phyloP scores from a whole-genome alignment of 1,139 yeast genomes.

The Geotrichum restrictum region DNA sequence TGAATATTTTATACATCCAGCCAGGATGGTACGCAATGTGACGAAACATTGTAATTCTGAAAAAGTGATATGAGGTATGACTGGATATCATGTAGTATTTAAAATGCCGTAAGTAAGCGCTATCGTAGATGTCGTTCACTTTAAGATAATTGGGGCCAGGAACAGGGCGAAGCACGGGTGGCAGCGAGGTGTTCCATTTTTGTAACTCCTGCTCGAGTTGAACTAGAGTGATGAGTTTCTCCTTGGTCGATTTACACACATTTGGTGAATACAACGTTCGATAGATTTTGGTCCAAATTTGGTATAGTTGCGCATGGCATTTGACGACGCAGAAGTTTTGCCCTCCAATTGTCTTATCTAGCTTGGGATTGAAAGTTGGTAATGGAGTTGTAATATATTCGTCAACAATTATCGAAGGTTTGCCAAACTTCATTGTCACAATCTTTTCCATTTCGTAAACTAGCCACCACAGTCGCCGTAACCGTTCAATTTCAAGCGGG shows the following conservation, averaged over 20 bases:
- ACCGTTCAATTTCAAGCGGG: constrained; percentile 40
- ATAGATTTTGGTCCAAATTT: constrained; percentile 32
- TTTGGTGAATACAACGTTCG: constrained; percentile 34
- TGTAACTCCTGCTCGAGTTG: constrained; percentile 35
- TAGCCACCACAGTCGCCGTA: constrained; percentile 53
- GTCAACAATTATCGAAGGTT: constrained; percentile 54
- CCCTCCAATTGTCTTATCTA: constrained; percentile 11
- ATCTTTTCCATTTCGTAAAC: constrained; percentile 55
- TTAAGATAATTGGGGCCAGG: not conserved
- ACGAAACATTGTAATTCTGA: constrained; percentile 31
- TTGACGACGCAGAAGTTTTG: constrained; percentile 11
- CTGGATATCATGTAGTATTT: not conserved
- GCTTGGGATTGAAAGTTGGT: constrained; percentile 23
- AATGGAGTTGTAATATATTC: constrained; percentile 39
- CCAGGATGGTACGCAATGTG: constrained; percentile 36
- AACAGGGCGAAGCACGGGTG: constrained; percentile 22
- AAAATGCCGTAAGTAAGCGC: not conserved
- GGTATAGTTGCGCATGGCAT: constrained; percentile 24
- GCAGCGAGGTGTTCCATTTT: constrained; percentile 34
- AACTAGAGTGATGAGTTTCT: constrained; percentile 32
- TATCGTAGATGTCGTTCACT: not conserved
- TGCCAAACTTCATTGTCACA: constrained; percentile 53
- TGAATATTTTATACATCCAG: constrained; percentile 25
- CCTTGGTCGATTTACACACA: constrained; percentile 30
- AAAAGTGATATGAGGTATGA: constrained; percentile 30